Conservation (phyloP, 202 grass and related monocot genomes). For the Saccharum hybrid region DNA sequence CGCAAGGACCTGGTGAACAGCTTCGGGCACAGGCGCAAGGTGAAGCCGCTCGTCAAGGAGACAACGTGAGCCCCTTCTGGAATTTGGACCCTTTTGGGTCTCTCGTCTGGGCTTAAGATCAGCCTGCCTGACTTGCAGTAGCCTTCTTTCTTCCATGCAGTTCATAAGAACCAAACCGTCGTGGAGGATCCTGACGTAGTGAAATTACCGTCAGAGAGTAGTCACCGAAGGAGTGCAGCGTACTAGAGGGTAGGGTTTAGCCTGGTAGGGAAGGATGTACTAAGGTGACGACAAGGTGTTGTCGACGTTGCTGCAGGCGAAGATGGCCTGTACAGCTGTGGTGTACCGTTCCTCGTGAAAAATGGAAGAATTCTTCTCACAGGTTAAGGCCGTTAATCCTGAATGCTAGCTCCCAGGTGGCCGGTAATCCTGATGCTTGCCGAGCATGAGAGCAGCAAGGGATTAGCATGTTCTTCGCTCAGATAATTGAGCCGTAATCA, state of each 20-base stretch:
- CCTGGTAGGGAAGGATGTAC: not conserved
- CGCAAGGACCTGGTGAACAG: conserved; percentile 83
- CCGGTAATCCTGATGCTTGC: no score
- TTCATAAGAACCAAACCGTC: not conserved
- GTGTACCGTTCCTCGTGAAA: not conserved
- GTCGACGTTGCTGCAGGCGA: not conserved
- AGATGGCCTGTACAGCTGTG: not conserved
- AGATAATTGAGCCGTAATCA: no score
- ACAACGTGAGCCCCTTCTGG: conserved; percentile 44
- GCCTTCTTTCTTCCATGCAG: not conserved
- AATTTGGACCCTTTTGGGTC: no score
- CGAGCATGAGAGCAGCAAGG: no score
- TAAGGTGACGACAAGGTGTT: not conserved
- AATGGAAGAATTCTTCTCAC: not conserved
- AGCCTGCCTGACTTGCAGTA: not conserved
- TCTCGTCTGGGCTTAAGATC: not conserved
- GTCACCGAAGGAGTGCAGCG: not conserved
- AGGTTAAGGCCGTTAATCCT: not conserved
- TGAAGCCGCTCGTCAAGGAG: conserved; percentile 68
- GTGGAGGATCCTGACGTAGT: conserved; percentile 23
- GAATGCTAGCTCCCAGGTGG: no score
- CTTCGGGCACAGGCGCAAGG: conserved; percentile 75
- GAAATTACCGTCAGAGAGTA: not conserved
- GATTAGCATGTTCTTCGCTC: no score
- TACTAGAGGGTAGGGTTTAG: not conserved